phyloP scores from a whole-genome alignment of 2,329 filamentous ascomycete genomes.

The Remersonia thermophila region DNA sequence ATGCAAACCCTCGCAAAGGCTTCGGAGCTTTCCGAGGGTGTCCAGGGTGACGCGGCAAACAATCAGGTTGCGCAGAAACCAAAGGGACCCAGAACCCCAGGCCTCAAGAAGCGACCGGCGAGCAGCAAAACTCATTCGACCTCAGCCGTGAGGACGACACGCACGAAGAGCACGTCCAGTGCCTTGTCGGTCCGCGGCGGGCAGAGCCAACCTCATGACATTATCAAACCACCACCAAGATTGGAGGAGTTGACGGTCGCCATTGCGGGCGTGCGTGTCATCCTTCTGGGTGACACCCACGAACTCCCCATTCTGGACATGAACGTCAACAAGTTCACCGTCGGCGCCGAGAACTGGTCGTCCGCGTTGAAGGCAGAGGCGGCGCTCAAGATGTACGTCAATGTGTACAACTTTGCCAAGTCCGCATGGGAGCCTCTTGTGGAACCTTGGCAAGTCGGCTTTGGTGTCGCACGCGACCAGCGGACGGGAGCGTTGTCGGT shows the following conservation, averaged over 20 bases:
- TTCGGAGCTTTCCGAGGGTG: constrained; percentile 66
- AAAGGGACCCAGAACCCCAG: constrained; percentile 37
- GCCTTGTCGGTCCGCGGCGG: constrained; percentile 5
- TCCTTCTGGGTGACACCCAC: constrained; percentile 90
- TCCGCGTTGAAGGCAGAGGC: constrained; percentile 75
- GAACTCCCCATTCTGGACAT: constrained; percentile 91
- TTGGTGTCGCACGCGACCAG: constrained; percentile 71
- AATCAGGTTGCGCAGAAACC: constrained; percentile 36
- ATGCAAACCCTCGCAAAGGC: constrained; percentile 87
- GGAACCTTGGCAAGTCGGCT: constrained; percentile 90
- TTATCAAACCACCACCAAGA: constrained; percentile 22
- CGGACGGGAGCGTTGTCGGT: constrained; percentile 66
- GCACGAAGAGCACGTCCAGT: constrained; percentile 11
- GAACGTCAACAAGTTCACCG: constrained; percentile 79
- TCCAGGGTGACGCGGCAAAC: too few species aligned
- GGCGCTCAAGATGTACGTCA: constrained; percentile 85
- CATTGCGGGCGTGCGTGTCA: constrained; percentile 78
- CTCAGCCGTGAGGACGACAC: constrained; percentile 25
- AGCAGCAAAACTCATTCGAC: constrained; percentile 46
- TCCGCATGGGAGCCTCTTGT: constrained; percentile 95
- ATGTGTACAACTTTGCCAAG: constrained; percentile 98
- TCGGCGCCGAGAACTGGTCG: constrained; percentile 84
- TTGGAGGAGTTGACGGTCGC: constrained; percentile 74
- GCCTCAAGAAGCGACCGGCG: constrained; percentile 42
- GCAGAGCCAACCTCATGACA: constrained; percentile 21